phyloP scores from a whole-genome alignment of 192 early-diverging fungal genomes.

The Mortierella hygrophila region DNA sequence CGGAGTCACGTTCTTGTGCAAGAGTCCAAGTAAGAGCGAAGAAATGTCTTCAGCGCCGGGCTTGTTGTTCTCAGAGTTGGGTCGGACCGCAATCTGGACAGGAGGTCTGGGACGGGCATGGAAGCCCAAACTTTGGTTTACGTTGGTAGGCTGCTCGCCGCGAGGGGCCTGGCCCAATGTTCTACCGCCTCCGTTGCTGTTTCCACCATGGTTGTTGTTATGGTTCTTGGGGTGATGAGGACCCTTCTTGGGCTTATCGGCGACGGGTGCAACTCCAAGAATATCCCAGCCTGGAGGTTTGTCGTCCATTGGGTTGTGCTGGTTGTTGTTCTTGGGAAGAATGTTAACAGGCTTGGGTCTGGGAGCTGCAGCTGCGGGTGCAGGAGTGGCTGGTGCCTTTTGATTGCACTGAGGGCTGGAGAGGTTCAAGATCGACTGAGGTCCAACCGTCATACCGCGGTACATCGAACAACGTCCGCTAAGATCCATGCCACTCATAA shows the following conservation, averaged over 20 bases:
- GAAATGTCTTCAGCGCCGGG: slow-evolving; percentile 29
- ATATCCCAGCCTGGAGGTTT: slow-evolving; percentile 52
- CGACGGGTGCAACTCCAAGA: slow-evolving; percentile 30
- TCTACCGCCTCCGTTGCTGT: background rate
- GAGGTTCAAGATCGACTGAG: slow-evolving; percentile 80
- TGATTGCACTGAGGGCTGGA: slow-evolving; percentile 67
- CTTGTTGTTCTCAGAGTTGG: slow-evolving; percentile 28
- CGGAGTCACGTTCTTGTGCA: slow-evolving; percentile 39
- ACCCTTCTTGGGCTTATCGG: slow-evolving; percentile 33
- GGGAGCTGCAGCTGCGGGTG: slow-evolving; percentile 13
- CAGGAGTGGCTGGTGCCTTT: slow-evolving; percentile 2
- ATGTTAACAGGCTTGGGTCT: slow-evolving; percentile 24
- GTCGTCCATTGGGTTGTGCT: slow-evolving; percentile 19
- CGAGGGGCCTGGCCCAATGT: background rate
- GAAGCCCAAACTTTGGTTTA: slow-evolving; percentile 53
- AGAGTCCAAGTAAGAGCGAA: slow-evolving; percentile 22
- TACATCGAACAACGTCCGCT: slow-evolving; percentile 80
- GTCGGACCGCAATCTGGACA: slow-evolving; percentile 32
- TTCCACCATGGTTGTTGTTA: background rate
- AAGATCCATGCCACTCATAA: slow-evolving; percentile 85
- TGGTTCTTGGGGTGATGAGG: slow-evolving; percentile 15
- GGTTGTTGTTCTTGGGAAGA: slow-evolving; percentile 14
- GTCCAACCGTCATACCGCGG: slow-evolving; percentile 79
- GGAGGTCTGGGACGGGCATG: slow-evolving; percentile 28
- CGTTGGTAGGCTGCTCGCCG: slow-evolving; percentile 5